These are phyloP conservation scores for Pseudogymnoascus sp. DNA, from an alignment of 2,329 filamentous ascomycete genomes.

Conservation along the genomic window DNA sequence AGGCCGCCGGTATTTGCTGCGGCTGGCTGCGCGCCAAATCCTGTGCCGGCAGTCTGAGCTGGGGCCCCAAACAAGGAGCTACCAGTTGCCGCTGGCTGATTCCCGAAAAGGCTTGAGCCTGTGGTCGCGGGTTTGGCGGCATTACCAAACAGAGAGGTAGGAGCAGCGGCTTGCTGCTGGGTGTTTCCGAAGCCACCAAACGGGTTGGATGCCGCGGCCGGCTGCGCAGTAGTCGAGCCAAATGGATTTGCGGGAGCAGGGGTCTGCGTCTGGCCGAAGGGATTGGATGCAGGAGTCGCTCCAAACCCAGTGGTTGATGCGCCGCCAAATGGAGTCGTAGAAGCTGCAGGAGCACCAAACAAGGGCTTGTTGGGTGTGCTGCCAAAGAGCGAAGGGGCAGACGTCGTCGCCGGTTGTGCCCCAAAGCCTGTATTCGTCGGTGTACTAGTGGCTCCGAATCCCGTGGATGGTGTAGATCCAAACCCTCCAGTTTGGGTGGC, in stretches of 20 bases:
- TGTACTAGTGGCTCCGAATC: constrained; percentile 25
- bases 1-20: constrained; percentile 31
- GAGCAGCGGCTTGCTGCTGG: constrained; percentile 33
- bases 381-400: constrained; percentile 13
- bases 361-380: constrained; percentile 34
- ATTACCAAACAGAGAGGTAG: constrained; percentile 31
- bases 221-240: constrained; percentile 36
- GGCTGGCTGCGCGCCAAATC: constrained; percentile 18
- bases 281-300: constrained; percentile 19
- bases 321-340: constrained; percentile 25
- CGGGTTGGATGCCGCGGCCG: constrained; percentile 26
- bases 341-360: constrained; percentile 21
- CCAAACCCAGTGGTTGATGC: constrained; percentile 12
- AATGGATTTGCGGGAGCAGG: constrained; percentile 23
- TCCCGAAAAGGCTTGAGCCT: constrained; percentile 29
- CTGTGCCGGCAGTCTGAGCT: background rate
- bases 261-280: constrained; percentile 32
- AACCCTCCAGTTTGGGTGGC: constrained; percentile 31
- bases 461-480: constrained; percentile 26
- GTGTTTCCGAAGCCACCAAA: constrained; percentile 37
- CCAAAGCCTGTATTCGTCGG: constrained; percentile 19
- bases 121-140: constrained; percentile 24
- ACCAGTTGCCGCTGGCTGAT: constrained; percentile 22
- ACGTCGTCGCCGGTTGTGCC: constrained; percentile 21
- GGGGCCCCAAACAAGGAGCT: constrained; percentile 15